Evolutionary conservation across 2,329 filamentous ascomycete genomes (phyloP).

Genomic region (Colletotrichum karsti): DNA sequence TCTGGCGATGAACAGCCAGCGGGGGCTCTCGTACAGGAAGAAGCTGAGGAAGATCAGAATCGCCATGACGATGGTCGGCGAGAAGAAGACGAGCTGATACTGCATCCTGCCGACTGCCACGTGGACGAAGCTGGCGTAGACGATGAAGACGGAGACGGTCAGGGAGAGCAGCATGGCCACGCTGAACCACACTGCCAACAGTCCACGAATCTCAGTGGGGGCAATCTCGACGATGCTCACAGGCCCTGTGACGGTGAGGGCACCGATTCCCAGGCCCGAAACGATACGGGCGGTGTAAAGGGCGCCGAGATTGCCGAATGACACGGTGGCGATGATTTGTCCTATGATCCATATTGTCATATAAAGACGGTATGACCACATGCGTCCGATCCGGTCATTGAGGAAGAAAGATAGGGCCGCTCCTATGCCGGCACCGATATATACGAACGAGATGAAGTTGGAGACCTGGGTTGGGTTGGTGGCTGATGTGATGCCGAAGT

Average conservation of each 20-base stretch:
- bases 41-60: slow-evolving; percentile 37
- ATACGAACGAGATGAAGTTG: slow-evolving; percentile 46
- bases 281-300: slow-evolving; percentile 47
- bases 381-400: slow-evolving; percentile 50
- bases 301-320: slow-evolving; percentile 34
- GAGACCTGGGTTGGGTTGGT: slow-evolving; percentile 31
- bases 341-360: slow-evolving; percentile 42
- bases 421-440: slow-evolving; percentile 34
- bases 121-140: slow-evolving; percentile 42
- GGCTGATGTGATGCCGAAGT: slow-evolving; percentile 40
- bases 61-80: slow-evolving; percentile 36
- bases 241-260: slow-evolving; percentile 45
- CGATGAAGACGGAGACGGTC: slow-evolving; percentile 40
- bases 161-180: slow-evolving; percentile 45
- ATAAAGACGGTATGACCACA: slow-evolving; percentile 50
- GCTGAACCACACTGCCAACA: slow-evolving; percentile 46
- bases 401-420: slow-evolving; percentile 45
- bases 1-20: slow-evolving; percentile 44
- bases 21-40: slow-evolving; percentile 45
- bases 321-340: slow-evolving; percentile 41
- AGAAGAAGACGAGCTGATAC: slow-evolving; percentile 35
- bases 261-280: slow-evolving; percentile 46
- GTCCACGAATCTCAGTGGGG: slow-evolving; percentile 46
- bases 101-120: slow-evolving; percentile 35
- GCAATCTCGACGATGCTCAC: slow-evolving; percentile 51